Base-by-base conservation (phyloP, 805 yeast species). In the Debaryomyces prosopidis region DNA sequence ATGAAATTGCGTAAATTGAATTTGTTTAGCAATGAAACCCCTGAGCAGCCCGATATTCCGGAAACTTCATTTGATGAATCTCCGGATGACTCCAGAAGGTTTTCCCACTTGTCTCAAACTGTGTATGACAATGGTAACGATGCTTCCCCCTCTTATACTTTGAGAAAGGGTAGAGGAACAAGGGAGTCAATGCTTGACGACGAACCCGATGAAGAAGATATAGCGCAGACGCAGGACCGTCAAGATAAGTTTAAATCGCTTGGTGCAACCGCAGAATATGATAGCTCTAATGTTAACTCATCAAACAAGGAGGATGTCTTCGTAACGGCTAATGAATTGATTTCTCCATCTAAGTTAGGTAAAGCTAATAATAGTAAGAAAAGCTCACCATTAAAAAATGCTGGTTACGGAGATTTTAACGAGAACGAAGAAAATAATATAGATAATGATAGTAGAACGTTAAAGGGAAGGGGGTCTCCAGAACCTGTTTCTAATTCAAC, bases 1-100 rank as follows among this genome's bases (percentile, higher is more conserved):
- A 66, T 68, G 68, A 63, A 71, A 32, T 64, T 72, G 30, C 54
- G 76, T 11, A 71, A 71, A 40, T 58, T 72, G 33, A 65, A 72
- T 43, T 54, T 72, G n/a, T 71, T 70, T 47, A 58, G 58, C 42
- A 55, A 51, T 30, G 46, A 43, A 26, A 50, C 45, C 19, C 44
- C 48, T 30, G 31, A 40, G 12, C 17, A 30, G 19, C 14, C 32
- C 28, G 39, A 30, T 15, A 28, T 19, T 3, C 33, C 27, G 23
- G 36, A 32, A 9, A 44, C 39, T 3, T 30, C 16, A 4, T n/a
- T n/a, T 5, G 33, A 30, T 30, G 33, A 30, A 14, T 30, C 33
- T 8, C 33, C 33, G 11, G 15, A 34, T 17, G 37, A 16, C 5
- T 15, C 45, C 14, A 17, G 18, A 8, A 7, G 19, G 14, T 7